These are phyloP conservation scores for Cenchrus fungigraminus DNA, from an alignment of 176 grass and related monocot species.

Conservation along the genomic window DNA sequence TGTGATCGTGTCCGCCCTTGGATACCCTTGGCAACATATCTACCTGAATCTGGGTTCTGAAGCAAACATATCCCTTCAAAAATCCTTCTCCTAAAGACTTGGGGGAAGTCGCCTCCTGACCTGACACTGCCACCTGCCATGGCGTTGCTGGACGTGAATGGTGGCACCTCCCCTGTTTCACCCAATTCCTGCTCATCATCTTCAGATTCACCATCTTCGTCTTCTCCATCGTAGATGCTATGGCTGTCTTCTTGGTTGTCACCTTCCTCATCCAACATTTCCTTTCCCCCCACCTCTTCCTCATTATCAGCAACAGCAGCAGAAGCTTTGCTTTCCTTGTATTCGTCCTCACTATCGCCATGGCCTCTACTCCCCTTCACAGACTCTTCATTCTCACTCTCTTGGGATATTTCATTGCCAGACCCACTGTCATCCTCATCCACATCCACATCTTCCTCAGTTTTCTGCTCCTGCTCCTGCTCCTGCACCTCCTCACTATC, in stretches of 20 bases:
- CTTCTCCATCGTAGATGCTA: background rate
- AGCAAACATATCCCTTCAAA: slow-evolving; percentile 40
- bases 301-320: background rate
- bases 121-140: background rate
- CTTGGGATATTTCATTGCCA: background rate
- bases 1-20: slow-evolving; percentile 29
- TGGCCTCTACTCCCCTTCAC: background rate
- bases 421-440: too few relatives aligned
- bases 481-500: background rate
- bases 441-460: background rate
- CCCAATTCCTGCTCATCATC: background rate
- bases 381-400: background rate
- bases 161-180: background rate
- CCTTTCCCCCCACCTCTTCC: slow-evolving; percentile 8
- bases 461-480: too few relatives aligned
- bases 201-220: background rate
- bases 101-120: background rate
- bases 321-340: background rate
- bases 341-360: background rate
- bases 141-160: slow-evolving; percentile 21
- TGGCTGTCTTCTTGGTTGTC: slow-evolving; percentile 5
- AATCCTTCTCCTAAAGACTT: background rate
- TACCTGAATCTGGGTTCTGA: background rate
- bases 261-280: background rate
- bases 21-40: background rate